Evolutionary conservation across 2,329 filamentous ascomycete species (phyloP).

Genomic region (Fusarium robinianum): DNA sequence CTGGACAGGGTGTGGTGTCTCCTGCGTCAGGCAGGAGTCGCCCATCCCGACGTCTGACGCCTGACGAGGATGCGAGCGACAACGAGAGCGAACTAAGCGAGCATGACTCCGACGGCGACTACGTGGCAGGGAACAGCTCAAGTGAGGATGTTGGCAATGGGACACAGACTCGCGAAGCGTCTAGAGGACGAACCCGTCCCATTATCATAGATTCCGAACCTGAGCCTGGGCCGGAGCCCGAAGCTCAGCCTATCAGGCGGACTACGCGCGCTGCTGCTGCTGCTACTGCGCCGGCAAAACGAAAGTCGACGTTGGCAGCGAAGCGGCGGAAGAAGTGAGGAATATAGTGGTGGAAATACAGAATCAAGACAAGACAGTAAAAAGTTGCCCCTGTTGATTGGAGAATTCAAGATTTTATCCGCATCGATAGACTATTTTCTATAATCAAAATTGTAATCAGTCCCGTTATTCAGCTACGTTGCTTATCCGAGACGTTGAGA

Average conservation of each 20-base stretch:
- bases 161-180: slow-evolving; percentile 40
- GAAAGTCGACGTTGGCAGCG: slow-evolving; percentile 42
- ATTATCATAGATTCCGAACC: slow-evolving; percentile 46
- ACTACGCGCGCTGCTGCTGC: slow-evolving; percentile 43
- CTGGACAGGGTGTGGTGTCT: slow-evolving; percentile 33
- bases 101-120: slow-evolving; percentile 32
- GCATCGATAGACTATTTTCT: slow-evolving; percentile 22
- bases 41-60: slow-evolving; percentile 38
- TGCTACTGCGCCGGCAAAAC: slow-evolving; percentile 47
- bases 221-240: slow-evolving; percentile 40
- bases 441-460: slow-evolving; percentile 17
- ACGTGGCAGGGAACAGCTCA: slow-evolving; percentile 40
- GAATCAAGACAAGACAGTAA: no score
- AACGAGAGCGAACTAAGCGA: slow-evolving; percentile 41
- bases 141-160: slow-evolving; percentile 46
- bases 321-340: slow-evolving; percentile 44
- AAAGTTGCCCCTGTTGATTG: slow-evolving; percentile 12
- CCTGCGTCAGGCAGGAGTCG: slow-evolving; percentile 42
- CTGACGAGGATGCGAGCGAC: slow-evolving; percentile 43
- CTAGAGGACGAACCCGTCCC: slow-evolving; percentile 41
- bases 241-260: slow-evolving; percentile 42
- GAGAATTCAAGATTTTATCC: slow-evolving; percentile 11
- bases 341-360: no score
- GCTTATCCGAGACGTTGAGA: not conserved
- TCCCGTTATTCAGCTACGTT: not conserved